Conservation (phyloP, 495 filamentous ascomycete genomes). For the Hypoxylon crocopeplum region DNA sequence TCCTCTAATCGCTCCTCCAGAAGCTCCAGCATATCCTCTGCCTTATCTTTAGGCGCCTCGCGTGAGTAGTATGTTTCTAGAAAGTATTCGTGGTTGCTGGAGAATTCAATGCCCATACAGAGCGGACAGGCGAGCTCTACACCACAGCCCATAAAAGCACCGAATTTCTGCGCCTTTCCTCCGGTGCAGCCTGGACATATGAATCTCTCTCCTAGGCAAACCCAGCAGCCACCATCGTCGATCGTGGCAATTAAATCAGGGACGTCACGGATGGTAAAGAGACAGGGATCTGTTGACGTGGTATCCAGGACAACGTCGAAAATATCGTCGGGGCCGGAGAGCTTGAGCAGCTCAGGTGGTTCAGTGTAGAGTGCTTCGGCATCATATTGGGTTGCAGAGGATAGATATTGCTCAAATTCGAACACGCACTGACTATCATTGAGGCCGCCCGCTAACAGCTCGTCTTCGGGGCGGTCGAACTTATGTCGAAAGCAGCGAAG, state of each 20-base stretch:
- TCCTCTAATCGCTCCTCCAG: neutral
- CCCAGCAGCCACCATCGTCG: constrained; percentile 5
- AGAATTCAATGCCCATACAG: constrained; percentile 12
- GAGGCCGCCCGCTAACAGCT: neutral
- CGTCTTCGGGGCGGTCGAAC: neutral
- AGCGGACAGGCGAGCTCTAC: constrained; percentile 18
- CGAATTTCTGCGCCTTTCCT: constrained; percentile 1
- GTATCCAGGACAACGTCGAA: constrained; percentile 9
- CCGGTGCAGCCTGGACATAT: constrained; percentile 19
- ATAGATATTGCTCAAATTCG: constrained; percentile 2
- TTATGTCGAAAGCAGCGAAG: constrained; percentile 11
- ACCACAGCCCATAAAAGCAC: constrained; percentile 9
- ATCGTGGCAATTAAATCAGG: constrained; percentile 9
- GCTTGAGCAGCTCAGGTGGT: constrained; percentile 6
- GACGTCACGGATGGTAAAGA: constrained; percentile 3
- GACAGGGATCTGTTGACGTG: constrained; percentile 1
- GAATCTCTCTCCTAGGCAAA: constrained; percentile 5
- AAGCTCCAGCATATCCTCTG: neutral
- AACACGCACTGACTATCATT: neutral
- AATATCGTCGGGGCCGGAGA: constrained; percentile 1
- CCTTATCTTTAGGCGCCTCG: neutral
- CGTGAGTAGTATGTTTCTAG: neutral
- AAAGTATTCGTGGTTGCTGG: neutral
- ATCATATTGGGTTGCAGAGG: neutral
- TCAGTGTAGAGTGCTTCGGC: neutral